phyloP scores from a whole-genome alignment of 306 rosid species.

The Castanospermum australe region DNA sequence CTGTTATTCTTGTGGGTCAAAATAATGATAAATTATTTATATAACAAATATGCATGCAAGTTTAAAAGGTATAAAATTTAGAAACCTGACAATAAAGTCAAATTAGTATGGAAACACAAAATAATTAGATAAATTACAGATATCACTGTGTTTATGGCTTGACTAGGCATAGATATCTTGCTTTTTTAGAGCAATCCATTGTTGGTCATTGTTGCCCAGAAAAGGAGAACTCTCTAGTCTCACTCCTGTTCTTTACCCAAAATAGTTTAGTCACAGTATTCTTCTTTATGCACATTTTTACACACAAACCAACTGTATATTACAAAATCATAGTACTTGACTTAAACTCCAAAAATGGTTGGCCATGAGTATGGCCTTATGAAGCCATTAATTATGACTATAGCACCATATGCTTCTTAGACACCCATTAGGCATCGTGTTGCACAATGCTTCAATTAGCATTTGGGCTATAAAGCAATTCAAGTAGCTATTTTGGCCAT shows the following conservation, averaged over 20 bases:
- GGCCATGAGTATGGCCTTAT: neutral
- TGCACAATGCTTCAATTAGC: neutral
- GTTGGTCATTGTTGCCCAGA: neutral
- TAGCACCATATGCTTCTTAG: neutral
- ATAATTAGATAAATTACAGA: neutral
- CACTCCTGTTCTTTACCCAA: neutral
- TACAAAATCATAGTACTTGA: neutral
- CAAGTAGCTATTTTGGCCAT: conserved; percentile 10
- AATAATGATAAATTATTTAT: neutral
- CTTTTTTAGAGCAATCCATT: neutral
- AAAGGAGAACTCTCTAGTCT: neutral
- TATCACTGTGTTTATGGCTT: neutral
- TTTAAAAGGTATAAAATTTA: neutral
- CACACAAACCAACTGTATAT: neutral
- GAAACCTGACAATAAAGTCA: neutral
- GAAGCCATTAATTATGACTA: neutral
- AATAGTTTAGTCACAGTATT: neutral
- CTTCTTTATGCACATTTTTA: neutral
- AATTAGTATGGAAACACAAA: neutral
- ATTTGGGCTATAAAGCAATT: neutral
- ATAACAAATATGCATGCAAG: neutral
- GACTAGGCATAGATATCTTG: neutral
- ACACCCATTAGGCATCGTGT: neutral
- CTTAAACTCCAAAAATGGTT: neutral
- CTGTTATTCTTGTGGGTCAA: neutral